Percentiles rank a stretch among this genome's conserved stretches.
These are phyloP conservation scores for Sporisorium scitamineum DNA, from an alignment of 1,284 basidiomycete species.

Conservation along the genomic window DNA sequence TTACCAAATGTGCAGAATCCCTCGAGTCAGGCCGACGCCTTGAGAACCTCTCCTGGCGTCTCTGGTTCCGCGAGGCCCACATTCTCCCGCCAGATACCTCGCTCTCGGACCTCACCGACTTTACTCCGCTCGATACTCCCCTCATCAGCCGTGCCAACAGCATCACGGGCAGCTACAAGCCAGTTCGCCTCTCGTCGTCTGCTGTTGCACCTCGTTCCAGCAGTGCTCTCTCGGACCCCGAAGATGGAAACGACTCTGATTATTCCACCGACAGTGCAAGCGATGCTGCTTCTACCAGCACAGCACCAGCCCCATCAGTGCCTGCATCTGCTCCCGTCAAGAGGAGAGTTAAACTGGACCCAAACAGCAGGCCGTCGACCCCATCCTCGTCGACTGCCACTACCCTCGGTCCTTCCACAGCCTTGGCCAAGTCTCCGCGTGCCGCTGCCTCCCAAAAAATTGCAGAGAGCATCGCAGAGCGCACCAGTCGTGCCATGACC, in stretches of 20 bases:
- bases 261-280: conserved; percentile 40
- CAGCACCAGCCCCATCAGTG: conserved; percentile 19
- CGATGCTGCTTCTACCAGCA: conserved; percentile 10
- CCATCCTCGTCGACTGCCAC: conserved; percentile 20
- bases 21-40: conserved; percentile 81
- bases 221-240: conserved; percentile 49
- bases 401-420: conserved; percentile 9
- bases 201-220: conserved; percentile 16
- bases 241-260: conserved; percentile 45
- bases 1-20: conserved; percentile 83
- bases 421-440: conserved; percentile 12
- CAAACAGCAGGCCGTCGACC: conserved; percentile 12
- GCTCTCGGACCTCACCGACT: conserved; percentile 56
- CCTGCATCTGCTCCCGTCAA: conserved; percentile 29
- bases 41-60: conserved; percentile 86
- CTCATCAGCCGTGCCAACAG: conserved; percentile 55
- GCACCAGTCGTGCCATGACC: conserved; percentile 28
- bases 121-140: conserved; percentile 54
- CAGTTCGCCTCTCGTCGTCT: conserved; percentile 21
- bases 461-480: conserved; percentile 34
- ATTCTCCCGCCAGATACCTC: conserved; percentile 57
- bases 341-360: conserved; percentile 26
- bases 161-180: conserved; percentile 49
- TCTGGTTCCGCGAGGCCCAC: conserved; percentile 79
- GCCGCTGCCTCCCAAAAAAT: conserved; percentile 17